Percentiles rank a stretch among this genome's conserved stretches.
Conservation (phyloP, 176 grass and related monocot species). For the Carex pumila region DNA sequence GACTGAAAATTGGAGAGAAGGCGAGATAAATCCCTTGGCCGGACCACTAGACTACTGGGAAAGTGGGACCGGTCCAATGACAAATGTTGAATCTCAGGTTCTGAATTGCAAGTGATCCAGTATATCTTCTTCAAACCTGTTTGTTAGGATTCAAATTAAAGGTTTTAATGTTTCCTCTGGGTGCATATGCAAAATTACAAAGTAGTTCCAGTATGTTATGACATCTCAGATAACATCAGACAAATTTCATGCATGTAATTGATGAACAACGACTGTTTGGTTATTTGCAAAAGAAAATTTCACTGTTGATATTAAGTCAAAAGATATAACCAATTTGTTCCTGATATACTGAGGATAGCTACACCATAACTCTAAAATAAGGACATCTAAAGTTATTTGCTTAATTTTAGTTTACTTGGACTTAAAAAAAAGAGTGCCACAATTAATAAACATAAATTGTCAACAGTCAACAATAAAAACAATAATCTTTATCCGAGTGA, state of each 20-base stretch:
- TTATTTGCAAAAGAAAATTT: neutral
- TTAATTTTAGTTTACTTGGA: neutral
- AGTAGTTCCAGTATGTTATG: neutral
- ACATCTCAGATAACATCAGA: neutral
- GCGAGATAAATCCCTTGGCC: conserved; percentile 59
- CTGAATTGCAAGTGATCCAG: conserved; percentile 66
- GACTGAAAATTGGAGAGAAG: conserved; percentile 94
- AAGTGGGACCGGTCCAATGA: conserved; percentile 50
- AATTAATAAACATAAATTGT: neutral
- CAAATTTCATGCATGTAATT: neutral
- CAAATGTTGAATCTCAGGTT: conserved; percentile 63
- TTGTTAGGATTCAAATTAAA: neutral
- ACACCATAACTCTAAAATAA: neutral
- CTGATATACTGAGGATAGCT: too few relatives aligned
- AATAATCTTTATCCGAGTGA: too few relatives aligned
- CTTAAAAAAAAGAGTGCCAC: neutral
- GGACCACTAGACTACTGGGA: conserved; percentile 59
- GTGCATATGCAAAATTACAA: neutral
- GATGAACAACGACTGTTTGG: neutral
- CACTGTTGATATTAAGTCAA: neutral
- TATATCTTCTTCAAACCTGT: conserved; percentile 76
- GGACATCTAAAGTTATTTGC: neutral
- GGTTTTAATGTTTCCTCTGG: neutral
- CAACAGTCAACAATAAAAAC: neutral
- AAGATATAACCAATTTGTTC: neutral